Evolutionary conservation across 139 green algal genomes (phyloP).

Genomic region (Nannochloris sp.): DNA sequence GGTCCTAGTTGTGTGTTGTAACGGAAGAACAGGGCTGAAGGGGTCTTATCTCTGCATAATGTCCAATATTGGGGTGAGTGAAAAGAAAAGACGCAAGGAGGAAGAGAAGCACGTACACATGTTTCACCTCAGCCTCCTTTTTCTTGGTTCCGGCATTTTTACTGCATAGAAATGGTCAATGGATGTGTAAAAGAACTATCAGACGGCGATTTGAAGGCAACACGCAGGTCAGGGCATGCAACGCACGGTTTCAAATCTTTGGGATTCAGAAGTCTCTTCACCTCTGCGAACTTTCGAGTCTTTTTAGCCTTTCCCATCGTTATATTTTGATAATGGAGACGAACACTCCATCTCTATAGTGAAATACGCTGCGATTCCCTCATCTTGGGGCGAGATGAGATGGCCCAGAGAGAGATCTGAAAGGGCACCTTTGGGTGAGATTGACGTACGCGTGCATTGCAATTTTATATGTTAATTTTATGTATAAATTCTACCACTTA

Average conservation of each 20-base stretch:
- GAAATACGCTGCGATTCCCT: too few species aligned
- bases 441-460: too few species aligned
- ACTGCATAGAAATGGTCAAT: too few species aligned
- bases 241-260: constrained; percentile 70
- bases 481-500: too few species aligned
- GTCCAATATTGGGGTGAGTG: not conserved
- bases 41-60: constrained; percentile 66
- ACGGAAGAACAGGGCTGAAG: constrained; percentile 91
- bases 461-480: too few species aligned
- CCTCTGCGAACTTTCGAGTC: constrained; percentile 91
- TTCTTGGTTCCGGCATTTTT: not conserved
- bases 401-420: too few species aligned
- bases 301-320: constrained; percentile 94
- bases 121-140: constrained; percentile 50
- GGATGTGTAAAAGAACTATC: too few species aligned
- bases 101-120: constrained; percentile 41
- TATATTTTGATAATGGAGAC: not conserved
- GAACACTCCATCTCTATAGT: too few species aligned
- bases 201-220: not conserved
- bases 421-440: too few species aligned
- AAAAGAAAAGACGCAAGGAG: not conserved
- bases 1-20: constrained; percentile 97
- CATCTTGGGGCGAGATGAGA: too few species aligned
- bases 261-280: constrained; percentile 87
- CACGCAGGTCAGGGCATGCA: not conserved